A percentile compares a stretch with the other conserved stretches of the same genome.
These are phyloP conservation scores for Saccharum spontaneum DNA, from an alignment of 176 grass and related monocot species.

Conservation along the genomic window DNA sequence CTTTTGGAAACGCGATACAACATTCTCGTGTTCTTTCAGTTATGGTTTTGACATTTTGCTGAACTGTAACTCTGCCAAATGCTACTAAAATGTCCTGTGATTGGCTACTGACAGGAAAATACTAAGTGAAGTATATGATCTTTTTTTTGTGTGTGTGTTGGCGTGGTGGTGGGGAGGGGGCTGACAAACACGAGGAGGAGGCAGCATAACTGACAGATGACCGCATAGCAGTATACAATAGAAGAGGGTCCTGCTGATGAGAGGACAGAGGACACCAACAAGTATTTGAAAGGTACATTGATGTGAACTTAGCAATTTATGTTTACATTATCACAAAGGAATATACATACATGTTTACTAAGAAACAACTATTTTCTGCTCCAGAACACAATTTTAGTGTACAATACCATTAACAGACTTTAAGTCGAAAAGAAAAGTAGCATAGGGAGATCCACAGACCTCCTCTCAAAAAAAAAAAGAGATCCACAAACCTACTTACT, in stretches of 20 bases:
- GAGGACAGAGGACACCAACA: neutral
- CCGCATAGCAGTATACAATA: neutral
- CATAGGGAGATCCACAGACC: no score
- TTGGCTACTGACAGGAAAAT: neutral
- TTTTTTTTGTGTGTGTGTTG: neutral
- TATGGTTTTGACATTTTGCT: neutral
- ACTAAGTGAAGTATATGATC: neutral
- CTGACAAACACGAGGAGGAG: neutral
- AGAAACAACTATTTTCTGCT: neutral
- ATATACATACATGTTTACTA: neutral
- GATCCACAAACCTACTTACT: neutral
- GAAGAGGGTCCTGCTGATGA: no score
- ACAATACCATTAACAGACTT: no score
- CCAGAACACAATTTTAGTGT: neutral
- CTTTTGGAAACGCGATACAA: neutral
- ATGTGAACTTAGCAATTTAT: neutral
- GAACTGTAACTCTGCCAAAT: neutral
- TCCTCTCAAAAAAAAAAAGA: neutral
- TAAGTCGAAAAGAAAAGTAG: neutral
- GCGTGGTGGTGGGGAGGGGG: no score
- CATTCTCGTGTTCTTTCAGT: neutral
- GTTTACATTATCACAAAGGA: neutral
- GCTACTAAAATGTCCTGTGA: neutral
- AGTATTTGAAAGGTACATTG: neutral
- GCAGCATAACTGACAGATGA: neutral